phyloP scores from a whole-genome alignment of 371 early-diverging fungal genomes.

The Syncephalastrum contaminatum region DNA sequence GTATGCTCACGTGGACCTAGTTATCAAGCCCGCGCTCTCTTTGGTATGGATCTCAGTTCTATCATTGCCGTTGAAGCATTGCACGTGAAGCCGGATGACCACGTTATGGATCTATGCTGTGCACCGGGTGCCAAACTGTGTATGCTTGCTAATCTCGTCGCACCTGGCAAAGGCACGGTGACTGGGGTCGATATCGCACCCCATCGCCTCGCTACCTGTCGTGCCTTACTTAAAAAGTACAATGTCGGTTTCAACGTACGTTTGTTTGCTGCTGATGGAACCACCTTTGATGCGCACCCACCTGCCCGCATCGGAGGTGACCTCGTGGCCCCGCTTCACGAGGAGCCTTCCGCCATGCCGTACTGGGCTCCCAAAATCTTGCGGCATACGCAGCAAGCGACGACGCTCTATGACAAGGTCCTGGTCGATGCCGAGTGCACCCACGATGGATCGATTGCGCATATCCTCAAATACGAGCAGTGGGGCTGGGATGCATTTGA shows the following conservation, averaged over 20 bases:
- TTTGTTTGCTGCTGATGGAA: slow-evolving; percentile 80
- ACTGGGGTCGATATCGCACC: slow-evolving; percentile 90
- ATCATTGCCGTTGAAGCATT: slow-evolving; percentile 70
- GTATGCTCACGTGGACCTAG: slow-evolving; percentile 7
- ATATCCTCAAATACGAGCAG: slow-evolving; percentile 77
- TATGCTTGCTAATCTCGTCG: slow-evolving; percentile 72
- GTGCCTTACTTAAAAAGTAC: slow-evolving; percentile 66
- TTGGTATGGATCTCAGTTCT: slow-evolving; percentile 87
- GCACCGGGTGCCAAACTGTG: slow-evolving; percentile 86
- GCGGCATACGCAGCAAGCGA: slow-evolving; percentile 51
- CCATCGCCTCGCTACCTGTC: slow-evolving; percentile 74
- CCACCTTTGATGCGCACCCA: slow-evolving; percentile 71
- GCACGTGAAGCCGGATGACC: slow-evolving; percentile 57
- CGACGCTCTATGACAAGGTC: slow-evolving; percentile 77
- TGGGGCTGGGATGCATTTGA: slow-evolving; percentile 76
- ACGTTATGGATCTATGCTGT: slow-evolving; percentile 82
- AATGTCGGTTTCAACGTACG: slow-evolving; percentile 56
- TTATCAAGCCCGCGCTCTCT: slow-evolving; percentile 48
- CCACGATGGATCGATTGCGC: slow-evolving; percentile 92
- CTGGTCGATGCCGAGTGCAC: slow-evolving; percentile 97
- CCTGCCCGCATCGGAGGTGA: slow-evolving; percentile 50
- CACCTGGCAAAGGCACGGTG: slow-evolving; percentile 69
- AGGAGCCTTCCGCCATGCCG: slow-evolving; percentile 40
- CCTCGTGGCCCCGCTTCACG: slow-evolving; percentile 8
- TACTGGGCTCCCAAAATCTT: slow-evolving; percentile 80